Evolutionary conservation across 1,284 basidiomycete species (phyloP), one percentile per base, ranked within the genome.

Genomic region (Ceratobasidium sp.): DNA sequence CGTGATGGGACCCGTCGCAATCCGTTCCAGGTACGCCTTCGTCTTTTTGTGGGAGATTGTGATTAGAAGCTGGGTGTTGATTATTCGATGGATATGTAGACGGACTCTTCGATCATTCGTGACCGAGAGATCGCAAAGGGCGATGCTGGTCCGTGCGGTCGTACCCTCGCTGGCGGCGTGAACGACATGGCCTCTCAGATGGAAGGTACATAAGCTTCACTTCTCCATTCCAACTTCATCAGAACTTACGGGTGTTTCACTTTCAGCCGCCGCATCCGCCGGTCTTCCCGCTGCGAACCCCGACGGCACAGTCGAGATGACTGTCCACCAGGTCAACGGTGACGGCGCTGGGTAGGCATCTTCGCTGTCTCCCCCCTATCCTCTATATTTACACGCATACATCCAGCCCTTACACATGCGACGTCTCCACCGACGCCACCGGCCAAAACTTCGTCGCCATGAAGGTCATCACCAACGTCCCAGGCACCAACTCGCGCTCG

Each of bases 21-120:
- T 7, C 82, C 82, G 2, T 83, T 83, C 80, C 72, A 76, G 61
- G 72, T 76, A 53, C 23, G 72, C 66, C 4, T 28, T 46, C 15
- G 15, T 20, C 3, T 33, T 55, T 26, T 40, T 39, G 20, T 13
- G 4, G 26, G 13, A 6, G 12, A 13, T 39, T 15, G 26, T 60
- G 13, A 60, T 33, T n/a, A 6, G 12, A 12, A 39, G 58, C 3
- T 53, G 61, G 56, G 66, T 33, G 33, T 33, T 33, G 33, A 33
- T 33, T 33, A 33, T 4, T 33, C 33, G 33, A 2, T 33, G 33
- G 33, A 4, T 33, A 2, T 33, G 33, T 68, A 83, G 79, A 79
- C 79, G 33, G 82, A 83, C 72, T 82, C 82, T 13, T 79, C 77
- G 55, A 77, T 81, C 46, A 83, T 83, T 56, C 82, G 82, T 49